Evolutionary conservation across 495 filamentous ascomycete species (phyloP), one percentile per base, ranked within the genome.

Genomic region (Daldinia childiae): DNA sequence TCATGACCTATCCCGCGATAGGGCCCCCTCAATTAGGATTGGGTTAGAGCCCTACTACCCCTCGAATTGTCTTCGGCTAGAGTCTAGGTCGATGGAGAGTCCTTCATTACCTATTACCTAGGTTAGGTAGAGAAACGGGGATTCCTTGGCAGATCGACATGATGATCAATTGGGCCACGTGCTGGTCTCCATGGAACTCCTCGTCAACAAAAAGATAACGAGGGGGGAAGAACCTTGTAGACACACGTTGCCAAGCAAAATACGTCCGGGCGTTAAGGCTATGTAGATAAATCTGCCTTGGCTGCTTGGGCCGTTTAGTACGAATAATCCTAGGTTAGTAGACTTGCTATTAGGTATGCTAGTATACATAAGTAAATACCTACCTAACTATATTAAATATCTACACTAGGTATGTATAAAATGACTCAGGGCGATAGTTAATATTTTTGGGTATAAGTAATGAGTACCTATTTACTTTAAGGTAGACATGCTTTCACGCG

Each of bases 91-190:
- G n/a, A 12, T 26, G n/a, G 24, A 56, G 52, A n/a, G 11, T 56
- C 29, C 27, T 34, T n/a, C 34, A 43, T 50, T 38, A 32, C 43
- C 43, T 36, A 41, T 9, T 6, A 29, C 3, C 27, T 30, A 27
- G 29, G 7, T 7, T 32, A 8, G 29, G 29, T 32, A 32, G 29
- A 70, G 34, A 39, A 26, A 58, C 36, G 55, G 36, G 36, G 36
- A 50, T 52, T 66, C 21, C 63, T 58, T 58, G 34, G 62, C 26
- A 14, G 63, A 72, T 72, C 69, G 41, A 59, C 69, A 39, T 21
- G 63, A 39, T 57, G 63, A 67, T 63, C 69, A 63, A 63, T 58
- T 58, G 36, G 51, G 52, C 69, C 69, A 72, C 69, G 69, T 72
- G 69, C 69, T 67, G 29, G 38, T 58, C 68, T 59, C 62, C 62